Evolutionary conservation across 768 basidiomycete species (phyloP).

Genomic region (Thelephora aurantiotincta): DNA sequence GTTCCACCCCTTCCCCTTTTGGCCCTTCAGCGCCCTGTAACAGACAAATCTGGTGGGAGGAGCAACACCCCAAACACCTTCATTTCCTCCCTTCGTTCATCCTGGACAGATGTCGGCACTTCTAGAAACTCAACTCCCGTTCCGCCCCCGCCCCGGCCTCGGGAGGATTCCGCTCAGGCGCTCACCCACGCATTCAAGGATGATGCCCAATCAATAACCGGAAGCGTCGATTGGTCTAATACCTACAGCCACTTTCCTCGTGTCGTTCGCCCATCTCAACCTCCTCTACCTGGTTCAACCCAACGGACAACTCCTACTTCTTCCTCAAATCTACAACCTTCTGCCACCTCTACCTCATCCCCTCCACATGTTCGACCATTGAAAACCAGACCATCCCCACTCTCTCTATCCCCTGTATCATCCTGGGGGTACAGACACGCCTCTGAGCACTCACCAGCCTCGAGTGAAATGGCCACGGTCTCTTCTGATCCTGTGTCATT

Average conservation of each 20-base stretch:
- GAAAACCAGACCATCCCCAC: background rate
- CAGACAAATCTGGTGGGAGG: background rate
- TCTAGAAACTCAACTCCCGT: background rate
- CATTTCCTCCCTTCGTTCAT: background rate
- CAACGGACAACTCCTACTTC: background rate
- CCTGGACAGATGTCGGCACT: background rate
- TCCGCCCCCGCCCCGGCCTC: background rate
- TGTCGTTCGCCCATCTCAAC: background rate
- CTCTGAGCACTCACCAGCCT: background rate
- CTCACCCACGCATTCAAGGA: background rate
- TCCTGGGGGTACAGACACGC: background rate
- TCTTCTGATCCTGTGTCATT: background rate
- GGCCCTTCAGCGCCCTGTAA: background rate
- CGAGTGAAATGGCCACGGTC: background rate
- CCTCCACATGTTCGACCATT: background rate
- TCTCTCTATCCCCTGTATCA: background rate
- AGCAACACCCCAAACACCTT: background rate
- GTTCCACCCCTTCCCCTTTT: background rate
- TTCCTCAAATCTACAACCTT: background rate
- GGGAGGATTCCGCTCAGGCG: background rate
- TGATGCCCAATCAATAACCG: background rate
- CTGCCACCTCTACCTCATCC: background rate
- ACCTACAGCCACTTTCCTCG: background rate
- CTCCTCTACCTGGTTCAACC: background rate
- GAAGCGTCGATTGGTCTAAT: background rate